Evolutionary conservation across 805 yeast species (phyloP), one percentile per base, ranked within the genome.

Genomic region (Candida sonorensis): DNA sequence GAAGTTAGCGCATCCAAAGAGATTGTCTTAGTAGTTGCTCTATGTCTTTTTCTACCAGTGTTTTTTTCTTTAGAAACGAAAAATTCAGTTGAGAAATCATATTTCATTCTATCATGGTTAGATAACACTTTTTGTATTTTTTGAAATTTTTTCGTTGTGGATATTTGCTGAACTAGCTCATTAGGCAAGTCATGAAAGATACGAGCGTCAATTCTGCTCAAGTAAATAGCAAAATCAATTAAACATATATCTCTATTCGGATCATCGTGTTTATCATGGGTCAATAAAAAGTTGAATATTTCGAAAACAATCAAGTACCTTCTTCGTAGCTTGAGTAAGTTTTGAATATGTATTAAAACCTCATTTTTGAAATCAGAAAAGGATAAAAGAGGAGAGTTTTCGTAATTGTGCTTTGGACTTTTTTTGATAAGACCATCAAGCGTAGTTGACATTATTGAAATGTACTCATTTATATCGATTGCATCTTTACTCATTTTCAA

Each of bases 351-450:
- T 4, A 31, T 33, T 20, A 47, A 26, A 11, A 48, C 38, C 8
- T 44, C 37, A 10, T 44, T 45, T 30, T 49, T 50, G 36, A 51
- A 51, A 24, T 46, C 50, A 5, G 29, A 20, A 25, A 43, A 39
- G 2, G 46, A 36, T 18, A 48, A 32, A 12, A 46, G 31, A 9
- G 55, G 53, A 30, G 34, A 34, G 17, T 26, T 30, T 7, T 34
- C 44, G 25, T 43, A 38, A 33, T 50, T 53, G 28, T 42, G 40
- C n/a, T 35, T 37, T 4, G 38, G 33, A 19, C 34, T 35, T 16
- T 45, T 37, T n/a, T 34, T 40, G 8, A 45, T 34, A 18, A 50
- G 28, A 4, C 30, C 29, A 19, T 46, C 45, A 16, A 50, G 27
- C 15, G 28, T 31, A 10, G 23, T 19, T 15, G 39, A 26, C 12